phyloP scores from a whole-genome alignment of 371 early-diverging fungal species.

The Dichotomocladium elegans region DNA sequence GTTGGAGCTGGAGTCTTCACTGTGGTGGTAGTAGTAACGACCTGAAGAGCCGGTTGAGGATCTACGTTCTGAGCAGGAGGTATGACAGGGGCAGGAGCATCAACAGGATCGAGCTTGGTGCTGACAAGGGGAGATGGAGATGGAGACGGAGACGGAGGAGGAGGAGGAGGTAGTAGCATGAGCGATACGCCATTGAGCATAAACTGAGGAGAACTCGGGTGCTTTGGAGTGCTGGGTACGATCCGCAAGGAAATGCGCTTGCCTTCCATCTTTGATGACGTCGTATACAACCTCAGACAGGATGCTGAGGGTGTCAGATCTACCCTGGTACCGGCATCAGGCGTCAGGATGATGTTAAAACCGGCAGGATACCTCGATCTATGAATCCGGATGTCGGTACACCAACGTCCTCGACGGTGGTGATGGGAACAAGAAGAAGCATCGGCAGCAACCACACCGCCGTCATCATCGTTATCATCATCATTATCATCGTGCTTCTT shows the following conservation, averaged over 20 bases:
- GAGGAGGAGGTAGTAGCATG: neutral
- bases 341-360: constrained; percentile 25
- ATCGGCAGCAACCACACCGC: no score
- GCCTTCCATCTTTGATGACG: constrained; percentile 25
- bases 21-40: no score
- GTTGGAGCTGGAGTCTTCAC: no score
- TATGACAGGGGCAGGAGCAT: no score
- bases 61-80: no score
- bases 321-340: constrained; percentile 17
- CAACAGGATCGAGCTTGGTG: no score
- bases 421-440: no score
- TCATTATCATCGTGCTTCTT: no score
- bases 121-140: neutral
- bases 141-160: neutral
- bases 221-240: neutral
- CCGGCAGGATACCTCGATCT: constrained; percentile 35
- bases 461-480: no score
- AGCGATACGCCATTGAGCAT: neutral
- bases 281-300: constrained; percentile 31
- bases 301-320: constrained; percentile 6
- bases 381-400: constrained; percentile 39
- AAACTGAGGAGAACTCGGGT: neutral
- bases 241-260: neutral
- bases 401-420: constrained; percentile 14
- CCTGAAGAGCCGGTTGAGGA: no score